Evolutionary conservation across 805 yeast species (phyloP).

Genomic region (Ogataea pignaliae): DNA sequence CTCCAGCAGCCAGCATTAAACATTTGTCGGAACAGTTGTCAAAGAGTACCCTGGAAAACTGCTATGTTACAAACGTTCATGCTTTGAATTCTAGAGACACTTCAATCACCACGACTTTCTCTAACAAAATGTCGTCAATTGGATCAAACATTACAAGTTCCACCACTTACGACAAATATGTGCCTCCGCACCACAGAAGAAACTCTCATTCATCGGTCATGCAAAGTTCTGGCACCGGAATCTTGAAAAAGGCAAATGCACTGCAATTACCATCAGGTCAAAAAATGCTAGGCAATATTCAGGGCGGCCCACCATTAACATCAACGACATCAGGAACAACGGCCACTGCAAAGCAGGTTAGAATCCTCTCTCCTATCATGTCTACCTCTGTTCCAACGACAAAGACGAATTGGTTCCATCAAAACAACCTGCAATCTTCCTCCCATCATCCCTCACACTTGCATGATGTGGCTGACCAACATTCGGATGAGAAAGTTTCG

Average conservation of each 20-base stretch:
- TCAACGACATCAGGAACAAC: slow-evolving; percentile 5
- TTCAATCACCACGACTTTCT: slow-evolving; percentile 22
- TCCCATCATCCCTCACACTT: slow-evolving; percentile 6
- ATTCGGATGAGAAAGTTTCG: background rate
- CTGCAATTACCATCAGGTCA: no score
- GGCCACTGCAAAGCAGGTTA: slow-evolving; percentile 12
- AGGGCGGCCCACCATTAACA: background rate
- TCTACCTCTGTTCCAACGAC: slow-evolving; percentile 36
- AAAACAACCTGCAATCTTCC: no score
- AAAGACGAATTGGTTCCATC: slow-evolving; percentile 29
- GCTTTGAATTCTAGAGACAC: slow-evolving; percentile 21
- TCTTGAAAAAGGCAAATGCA: slow-evolving; percentile 12
- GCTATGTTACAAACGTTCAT: slow-evolving; percentile 1
- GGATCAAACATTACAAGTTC: slow-evolving; percentile 20
- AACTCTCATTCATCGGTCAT: slow-evolving; percentile 28
- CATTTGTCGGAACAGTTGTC: slow-evolving; percentile 16
- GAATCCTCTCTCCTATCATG: slow-evolving; percentile 19
- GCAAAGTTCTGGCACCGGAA: slow-evolving; percentile 13
- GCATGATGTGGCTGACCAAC: background rate
- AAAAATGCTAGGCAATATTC: no score
- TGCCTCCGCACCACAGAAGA: slow-evolving; percentile 54
- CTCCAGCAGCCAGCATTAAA: slow-evolving; percentile 10
- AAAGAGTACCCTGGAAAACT: slow-evolving; percentile 7
- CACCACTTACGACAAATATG: slow-evolving; percentile 30
- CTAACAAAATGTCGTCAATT: slow-evolving; percentile 21